phyloP scores from a whole-genome alignment of 352 stramenopile genomes.

The Globisporangium parvum region DNA sequence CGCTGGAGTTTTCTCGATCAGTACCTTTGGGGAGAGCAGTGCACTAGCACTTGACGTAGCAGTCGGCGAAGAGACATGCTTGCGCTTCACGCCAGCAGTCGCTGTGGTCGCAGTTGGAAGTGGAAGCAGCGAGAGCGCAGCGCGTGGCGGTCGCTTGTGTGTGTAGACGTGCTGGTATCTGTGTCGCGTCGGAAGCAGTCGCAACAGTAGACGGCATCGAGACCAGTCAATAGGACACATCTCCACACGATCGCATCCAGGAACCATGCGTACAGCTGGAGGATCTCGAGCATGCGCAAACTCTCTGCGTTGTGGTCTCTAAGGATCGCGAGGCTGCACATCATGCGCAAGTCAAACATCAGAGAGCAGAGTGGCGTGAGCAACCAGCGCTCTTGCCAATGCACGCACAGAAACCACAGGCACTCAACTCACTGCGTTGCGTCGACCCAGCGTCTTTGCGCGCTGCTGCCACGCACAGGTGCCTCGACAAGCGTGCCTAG shows the following conservation, averaged over 20 bases:
- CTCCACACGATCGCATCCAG: no score
- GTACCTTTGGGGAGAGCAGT: background rate
- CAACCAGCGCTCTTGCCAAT: background rate
- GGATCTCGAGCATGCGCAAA: conserved; percentile 51
- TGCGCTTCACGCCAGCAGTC: conserved; percentile 6
- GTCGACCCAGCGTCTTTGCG: conserved; percentile 24
- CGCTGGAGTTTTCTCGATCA: conserved; percentile 11
- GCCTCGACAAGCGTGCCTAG: conserved; percentile 25
- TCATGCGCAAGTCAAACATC: background rate
- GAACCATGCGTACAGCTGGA: conserved; percentile 64
- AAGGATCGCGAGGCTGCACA: conserved; percentile 28
- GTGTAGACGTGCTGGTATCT: background rate
- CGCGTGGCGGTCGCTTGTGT: background rate
- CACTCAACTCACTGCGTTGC: conserved; percentile 32
- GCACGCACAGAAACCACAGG: background rate
- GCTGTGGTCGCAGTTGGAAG: conserved; percentile 2
- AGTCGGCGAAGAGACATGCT: conserved; percentile 1
- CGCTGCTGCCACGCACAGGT: conserved; percentile 9
- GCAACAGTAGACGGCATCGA: background rate
- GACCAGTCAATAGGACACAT: no score
- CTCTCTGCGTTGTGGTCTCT: conserved; percentile 55
- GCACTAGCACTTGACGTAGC: background rate
- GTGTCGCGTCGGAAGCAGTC: background rate
- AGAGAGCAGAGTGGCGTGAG: background rate
- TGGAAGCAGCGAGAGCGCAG: conserved; percentile 1